Conservation (phyloP, 2,329 filamentous ascomycete species). For the Arthrobotrys entomopaga region DNA sequence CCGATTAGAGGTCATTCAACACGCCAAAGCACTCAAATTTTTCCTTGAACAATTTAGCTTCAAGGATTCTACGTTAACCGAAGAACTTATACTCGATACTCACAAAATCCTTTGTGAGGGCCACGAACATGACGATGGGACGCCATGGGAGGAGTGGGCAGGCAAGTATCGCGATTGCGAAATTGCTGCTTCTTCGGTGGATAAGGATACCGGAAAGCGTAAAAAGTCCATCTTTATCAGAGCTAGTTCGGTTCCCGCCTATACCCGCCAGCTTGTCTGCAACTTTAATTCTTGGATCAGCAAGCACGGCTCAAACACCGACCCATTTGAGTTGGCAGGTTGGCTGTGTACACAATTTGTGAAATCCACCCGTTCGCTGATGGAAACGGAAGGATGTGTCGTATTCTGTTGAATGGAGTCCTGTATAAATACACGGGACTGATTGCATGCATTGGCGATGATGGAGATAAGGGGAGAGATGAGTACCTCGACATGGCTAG, state of each 20-base stretch:
- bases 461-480: conserved; percentile 14
- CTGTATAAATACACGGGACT: conserved; percentile 35
- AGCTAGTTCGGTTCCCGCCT: conserved; percentile 8
- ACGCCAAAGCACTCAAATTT: conserved; percentile 15
- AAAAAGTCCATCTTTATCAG: conserved; percentile 34
- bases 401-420: conserved; percentile 34
- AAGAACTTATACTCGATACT: conserved; percentile 25
- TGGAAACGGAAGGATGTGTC: conserved; percentile 31
- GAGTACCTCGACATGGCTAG: conserved; percentile 50
- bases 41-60: conserved; percentile 19
- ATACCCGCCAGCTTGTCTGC: not conserved
- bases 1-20: conserved; percentile 27
- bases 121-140: conserved; percentile 13
- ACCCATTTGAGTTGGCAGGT: conserved; percentile 17
- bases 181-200: conserved; percentile 35
- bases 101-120: conserved; percentile 26
- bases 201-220: not conserved
- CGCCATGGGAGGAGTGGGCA: conserved; percentile 23
- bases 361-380: conserved; percentile 33
- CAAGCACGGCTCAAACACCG: not conserved
- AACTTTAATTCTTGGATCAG: conserved; percentile 42
- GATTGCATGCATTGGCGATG: conserved; percentile 23
- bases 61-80: not conserved
- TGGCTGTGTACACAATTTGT: conserved; percentile 36
- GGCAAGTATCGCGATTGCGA: conserved; percentile 40